phyloP scores from a whole-genome alignment of 495 filamentous ascomycete genomes.

The Schizothecium vesticola region DNA sequence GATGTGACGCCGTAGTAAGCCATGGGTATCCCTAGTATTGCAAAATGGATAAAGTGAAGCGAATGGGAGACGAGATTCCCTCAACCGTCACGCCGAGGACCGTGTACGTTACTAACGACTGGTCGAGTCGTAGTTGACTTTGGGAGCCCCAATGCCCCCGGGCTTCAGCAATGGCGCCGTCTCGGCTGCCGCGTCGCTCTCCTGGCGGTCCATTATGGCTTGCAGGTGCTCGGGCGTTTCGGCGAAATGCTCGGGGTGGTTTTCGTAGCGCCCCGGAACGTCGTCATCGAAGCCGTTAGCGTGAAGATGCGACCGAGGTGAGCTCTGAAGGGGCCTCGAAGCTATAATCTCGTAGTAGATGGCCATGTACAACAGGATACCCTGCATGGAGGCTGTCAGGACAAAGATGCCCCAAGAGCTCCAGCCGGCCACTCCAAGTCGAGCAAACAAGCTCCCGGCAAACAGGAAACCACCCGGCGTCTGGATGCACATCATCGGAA shows the following conservation, averaged over 20 bases:
- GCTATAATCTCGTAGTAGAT: conserved; percentile 63
- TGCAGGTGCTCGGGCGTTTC: conserved; percentile 38
- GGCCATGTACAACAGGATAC: conserved; percentile 70
- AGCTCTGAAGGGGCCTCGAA: not conserved
- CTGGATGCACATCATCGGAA: conserved; percentile 98
- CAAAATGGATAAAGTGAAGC: not conserved
- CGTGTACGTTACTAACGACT: not conserved
- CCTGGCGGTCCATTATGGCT: conserved; percentile 36
- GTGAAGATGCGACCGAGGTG: conserved; percentile 19
- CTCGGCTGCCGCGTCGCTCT: conserved; percentile 36
- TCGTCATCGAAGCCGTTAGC: conserved; percentile 30
- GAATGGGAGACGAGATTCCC: not conserved
- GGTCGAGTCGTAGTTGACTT: conserved; percentile 20
- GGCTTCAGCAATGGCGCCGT: conserved; percentile 39
- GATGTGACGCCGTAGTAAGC: not conserved
- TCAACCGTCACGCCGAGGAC: not conserved
- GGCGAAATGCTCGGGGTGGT: conserved; percentile 36
- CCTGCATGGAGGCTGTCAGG: conserved; percentile 81
- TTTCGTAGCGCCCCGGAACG: conserved; percentile 33
- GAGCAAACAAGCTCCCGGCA: conserved; percentile 73
- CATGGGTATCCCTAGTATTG: not conserved
- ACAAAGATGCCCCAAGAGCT: conserved; percentile 90
- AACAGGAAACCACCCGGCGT: conserved; percentile 88
- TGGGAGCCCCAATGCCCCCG: conserved; percentile 31
- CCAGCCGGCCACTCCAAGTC: conserved; percentile 81